A percentile compares a stretch with the other conserved stretches of the same genome.
Evolutionary conservation across 306 rosid genomes (phyloP).

Genomic region (Casuarina cunninghamiana): DNA sequence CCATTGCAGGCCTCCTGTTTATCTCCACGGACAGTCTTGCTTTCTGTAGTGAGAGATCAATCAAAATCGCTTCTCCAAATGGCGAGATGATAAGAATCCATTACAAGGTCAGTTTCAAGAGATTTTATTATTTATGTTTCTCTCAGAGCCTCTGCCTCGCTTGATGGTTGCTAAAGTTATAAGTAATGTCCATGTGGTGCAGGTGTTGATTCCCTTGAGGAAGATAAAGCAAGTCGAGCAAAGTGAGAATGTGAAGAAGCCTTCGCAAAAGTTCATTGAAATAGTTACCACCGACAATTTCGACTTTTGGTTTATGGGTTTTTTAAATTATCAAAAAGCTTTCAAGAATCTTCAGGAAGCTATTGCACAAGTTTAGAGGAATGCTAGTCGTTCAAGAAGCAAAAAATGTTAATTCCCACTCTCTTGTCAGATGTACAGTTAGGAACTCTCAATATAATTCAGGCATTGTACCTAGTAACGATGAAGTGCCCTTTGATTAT

Average conservation of each 20-base stretch:
- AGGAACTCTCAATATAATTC: background rate
- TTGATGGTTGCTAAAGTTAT: conserved; percentile 1
- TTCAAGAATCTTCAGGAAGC: conserved; percentile 39
- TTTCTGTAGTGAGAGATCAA: conserved; percentile 74
- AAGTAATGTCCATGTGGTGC: conserved; percentile 10
- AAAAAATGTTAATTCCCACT: background rate
- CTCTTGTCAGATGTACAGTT: conserved; percentile 3
- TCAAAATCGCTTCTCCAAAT: conserved; percentile 48
- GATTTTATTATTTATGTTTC: background rate
- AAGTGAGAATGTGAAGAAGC: too few relatives aligned
- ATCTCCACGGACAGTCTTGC: conserved; percentile 71
- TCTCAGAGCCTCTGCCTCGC: background rate
- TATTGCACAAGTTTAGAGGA: conserved; percentile 29
- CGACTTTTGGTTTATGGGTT: conserved; percentile 72
- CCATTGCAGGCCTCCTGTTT: conserved; percentile 60
- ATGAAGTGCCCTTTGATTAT: background rate
- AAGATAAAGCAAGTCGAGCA: conserved; percentile 28
- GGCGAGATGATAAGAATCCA: conserved; percentile 50
- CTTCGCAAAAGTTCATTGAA: conserved; percentile 48
- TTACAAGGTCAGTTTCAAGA: conserved; percentile 46
- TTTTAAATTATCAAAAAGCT: conserved; percentile 51
- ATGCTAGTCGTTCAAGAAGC: background rate
- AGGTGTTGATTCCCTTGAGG: conserved; percentile 50
- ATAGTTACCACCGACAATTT: conserved; percentile 55
- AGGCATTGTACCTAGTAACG: conserved; percentile 3